phyloP scores from a whole-genome alignment of 441 rosid genomes.

The Croton setiger region DNA sequence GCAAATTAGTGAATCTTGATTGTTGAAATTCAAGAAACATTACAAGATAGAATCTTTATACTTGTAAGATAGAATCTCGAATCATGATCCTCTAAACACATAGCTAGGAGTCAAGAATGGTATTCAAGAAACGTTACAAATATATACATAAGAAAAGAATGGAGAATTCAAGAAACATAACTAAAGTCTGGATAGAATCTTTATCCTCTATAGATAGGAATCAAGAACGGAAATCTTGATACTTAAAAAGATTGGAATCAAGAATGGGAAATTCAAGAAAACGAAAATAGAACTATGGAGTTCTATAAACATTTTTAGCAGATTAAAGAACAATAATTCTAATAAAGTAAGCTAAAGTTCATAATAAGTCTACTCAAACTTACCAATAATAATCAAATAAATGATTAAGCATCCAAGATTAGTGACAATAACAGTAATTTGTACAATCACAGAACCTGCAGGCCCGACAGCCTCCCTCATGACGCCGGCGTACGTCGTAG shows the following conservation, averaged over 20 bases:
- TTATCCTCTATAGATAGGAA: neutral
- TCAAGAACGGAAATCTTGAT: neutral
- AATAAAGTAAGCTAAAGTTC: neutral
- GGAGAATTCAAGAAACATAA: neutral
- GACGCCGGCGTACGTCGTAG: constrained; percentile 64
- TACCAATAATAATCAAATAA: constrained; percentile 70
- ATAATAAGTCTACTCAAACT: constrained; percentile 3
- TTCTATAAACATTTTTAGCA: too few species aligned
- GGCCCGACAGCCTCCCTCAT: constrained; percentile 71
- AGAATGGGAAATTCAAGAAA: neutral
- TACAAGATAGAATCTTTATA: too few species aligned
- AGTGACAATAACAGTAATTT: constrained; percentile 51
- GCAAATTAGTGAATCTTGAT: too few species aligned
- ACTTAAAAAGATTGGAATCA: too few species aligned
- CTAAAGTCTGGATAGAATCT: neutral
- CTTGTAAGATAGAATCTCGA: too few species aligned
- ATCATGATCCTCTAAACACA: too few species aligned
- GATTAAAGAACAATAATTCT: too few species aligned
- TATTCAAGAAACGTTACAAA: neutral
- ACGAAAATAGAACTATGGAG: too few species aligned
- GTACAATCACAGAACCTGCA: constrained; percentile 49
- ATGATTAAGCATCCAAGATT: constrained; percentile 69
- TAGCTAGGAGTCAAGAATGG: too few species aligned
- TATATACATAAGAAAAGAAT: neutral
- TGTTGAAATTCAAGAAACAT: neutral